Evolutionary conservation across 768 basidiomycete species (phyloP).

Genomic region (Leccinum disarticulatum): DNA sequence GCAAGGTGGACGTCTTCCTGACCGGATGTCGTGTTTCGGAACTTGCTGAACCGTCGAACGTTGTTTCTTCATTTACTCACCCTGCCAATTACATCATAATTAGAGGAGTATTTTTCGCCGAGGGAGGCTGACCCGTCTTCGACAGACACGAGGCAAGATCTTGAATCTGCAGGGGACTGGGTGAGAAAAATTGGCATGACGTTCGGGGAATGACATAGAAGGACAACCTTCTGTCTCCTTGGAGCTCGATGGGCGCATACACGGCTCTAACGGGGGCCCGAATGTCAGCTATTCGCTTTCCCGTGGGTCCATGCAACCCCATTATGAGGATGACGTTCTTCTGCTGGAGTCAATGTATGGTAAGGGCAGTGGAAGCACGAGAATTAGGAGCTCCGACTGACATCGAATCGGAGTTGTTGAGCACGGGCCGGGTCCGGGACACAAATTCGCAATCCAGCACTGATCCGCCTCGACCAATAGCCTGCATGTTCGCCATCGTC

Average conservation of each 20-base stretch:
- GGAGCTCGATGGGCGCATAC: constrained; percentile 13
- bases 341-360: neutral
- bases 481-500: too few relatives aligned
- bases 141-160: neutral
- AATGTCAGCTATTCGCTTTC: constrained; percentile 5
- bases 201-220: neutral
- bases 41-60: constrained; percentile 1
- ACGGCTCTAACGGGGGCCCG: constrained; percentile 5
- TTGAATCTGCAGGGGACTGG: constrained; percentile 12
- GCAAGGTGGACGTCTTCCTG: constrained; percentile 18
- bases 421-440: neutral
- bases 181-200: neutral
- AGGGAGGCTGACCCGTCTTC: too few relatives aligned
- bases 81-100: neutral
- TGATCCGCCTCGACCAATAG: too few relatives aligned
- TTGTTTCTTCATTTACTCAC: constrained; percentile 8
- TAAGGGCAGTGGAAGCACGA: neutral
- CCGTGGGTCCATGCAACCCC: neutral
- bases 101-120: neutral
- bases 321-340: neutral
- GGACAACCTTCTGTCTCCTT: constrained; percentile 20
- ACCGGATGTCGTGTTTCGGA: constrained; percentile 19
- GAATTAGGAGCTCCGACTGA: neutral
- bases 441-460: constrained; percentile 9
- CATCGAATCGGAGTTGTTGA: constrained; percentile 1